Percentiles rank a stretch among this genome's conserved stretches.
These are phyloP conservation scores for Ganoderma leucocontextum DNA, from an alignment of 1,284 basidiomycete species.

Conservation along the genomic window DNA sequence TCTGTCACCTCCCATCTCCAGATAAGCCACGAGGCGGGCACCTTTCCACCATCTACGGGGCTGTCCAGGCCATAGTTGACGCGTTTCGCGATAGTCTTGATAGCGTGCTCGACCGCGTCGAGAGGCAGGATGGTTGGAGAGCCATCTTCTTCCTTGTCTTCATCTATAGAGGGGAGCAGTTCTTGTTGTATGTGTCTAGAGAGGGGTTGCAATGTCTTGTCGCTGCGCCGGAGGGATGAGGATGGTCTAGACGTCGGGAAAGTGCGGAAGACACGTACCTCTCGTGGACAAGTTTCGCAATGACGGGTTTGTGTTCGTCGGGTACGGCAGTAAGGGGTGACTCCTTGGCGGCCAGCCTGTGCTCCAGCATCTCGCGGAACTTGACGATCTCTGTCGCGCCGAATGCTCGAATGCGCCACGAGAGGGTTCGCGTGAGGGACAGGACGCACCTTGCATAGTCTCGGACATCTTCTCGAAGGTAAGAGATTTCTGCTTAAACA, in stretches of 20 bases:
- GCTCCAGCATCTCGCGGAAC: slow-evolving; percentile 74
- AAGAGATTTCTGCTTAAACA: slow-evolving; percentile 81
- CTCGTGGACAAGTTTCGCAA: slow-evolving; percentile 84
- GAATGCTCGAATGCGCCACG: slow-evolving; percentile 13
- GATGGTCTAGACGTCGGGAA: no score
- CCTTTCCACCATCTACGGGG: slow-evolving; percentile 53
- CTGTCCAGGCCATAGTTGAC: slow-evolving; percentile 79
- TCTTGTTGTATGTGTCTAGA: slow-evolving; percentile 71
- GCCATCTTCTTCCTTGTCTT: slow-evolving; percentile 56
- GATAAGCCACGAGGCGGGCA: slow-evolving; percentile 69
- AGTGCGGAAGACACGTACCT: slow-evolving; percentile 56
- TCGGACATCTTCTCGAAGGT: slow-evolving; percentile 82
- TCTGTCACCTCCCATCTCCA: slow-evolving; percentile 91
- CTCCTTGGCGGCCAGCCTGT: slow-evolving; percentile 53
- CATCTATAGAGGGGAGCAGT: slow-evolving; percentile 62
- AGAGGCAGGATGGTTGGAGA: slow-evolving; percentile 51
- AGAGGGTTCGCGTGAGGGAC: neutral
- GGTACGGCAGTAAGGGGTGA: slow-evolving; percentile 65
- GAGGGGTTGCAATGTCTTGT: slow-evolving; percentile 68
- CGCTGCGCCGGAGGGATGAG: slow-evolving; percentile 51
- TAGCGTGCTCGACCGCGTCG: slow-evolving; percentile 63
- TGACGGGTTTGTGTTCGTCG: slow-evolving; percentile 72
- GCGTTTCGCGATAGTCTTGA: slow-evolving; percentile 66
- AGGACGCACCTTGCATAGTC: slow-evolving; percentile 76
- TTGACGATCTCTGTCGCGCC: slow-evolving; percentile 70